phyloP scores from a whole-genome alignment of 345 rosid species.

The Turnera subulata region DNA sequence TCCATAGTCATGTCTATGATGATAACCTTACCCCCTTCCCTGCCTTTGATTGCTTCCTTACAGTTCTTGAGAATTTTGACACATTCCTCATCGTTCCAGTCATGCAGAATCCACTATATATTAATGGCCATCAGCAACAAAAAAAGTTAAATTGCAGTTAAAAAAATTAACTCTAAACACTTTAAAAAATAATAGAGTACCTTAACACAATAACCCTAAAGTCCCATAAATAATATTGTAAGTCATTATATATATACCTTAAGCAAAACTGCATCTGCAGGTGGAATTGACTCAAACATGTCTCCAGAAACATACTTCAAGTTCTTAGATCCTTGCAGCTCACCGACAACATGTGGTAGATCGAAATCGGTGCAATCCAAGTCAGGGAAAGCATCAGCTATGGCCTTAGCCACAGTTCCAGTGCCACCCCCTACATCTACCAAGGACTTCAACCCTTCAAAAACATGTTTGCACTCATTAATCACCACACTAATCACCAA shows the following conservation, averaged over 20 bases:
- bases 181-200: neutral
- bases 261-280: constrained; percentile 36
- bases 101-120: constrained; percentile 18
- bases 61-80: constrained; percentile 12
- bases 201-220: neutral
- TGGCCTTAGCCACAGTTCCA: constrained; percentile 29
- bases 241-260: constrained; percentile 22
- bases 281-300: constrained; percentile 41
- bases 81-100: constrained; percentile 23
- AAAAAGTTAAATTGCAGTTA: neutral
- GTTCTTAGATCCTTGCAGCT: constrained; percentile 16
- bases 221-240: no score
- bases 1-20: constrained; percentile 3
- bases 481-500: constrained; percentile 32
- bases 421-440: constrained; percentile 54
- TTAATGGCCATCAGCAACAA: neutral
- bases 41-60: neutral
- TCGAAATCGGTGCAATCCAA: constrained; percentile 43
- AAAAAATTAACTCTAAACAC: no score
- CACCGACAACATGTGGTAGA: constrained; percentile 36
- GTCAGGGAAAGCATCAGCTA: constrained; percentile 29
- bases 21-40: neutral
- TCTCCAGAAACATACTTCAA: constrained; percentile 45
- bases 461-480: constrained; percentile 30
- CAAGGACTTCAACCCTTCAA: constrained; percentile 34